phyloP scores from a whole-genome alignment of 768 basidiomycete species.

The Piloderma croceum region DNA sequence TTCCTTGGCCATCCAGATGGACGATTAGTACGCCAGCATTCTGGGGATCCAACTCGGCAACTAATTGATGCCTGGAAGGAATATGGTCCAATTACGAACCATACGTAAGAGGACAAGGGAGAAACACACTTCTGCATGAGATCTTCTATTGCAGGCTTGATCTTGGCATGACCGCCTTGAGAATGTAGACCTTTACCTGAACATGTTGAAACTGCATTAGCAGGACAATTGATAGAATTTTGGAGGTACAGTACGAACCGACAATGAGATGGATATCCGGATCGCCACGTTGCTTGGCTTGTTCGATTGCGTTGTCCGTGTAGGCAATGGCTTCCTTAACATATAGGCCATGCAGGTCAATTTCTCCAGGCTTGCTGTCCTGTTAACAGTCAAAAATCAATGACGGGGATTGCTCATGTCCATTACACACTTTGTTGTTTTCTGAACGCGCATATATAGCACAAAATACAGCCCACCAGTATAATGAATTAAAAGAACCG shows the following conservation, averaged over 20 bases:
- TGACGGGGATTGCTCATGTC: neutral
- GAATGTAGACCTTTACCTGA: slow-evolving; percentile 88
- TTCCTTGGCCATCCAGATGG: slow-evolving; percentile 38
- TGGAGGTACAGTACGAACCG: slow-evolving; percentile 40
- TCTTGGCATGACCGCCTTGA: slow-evolving; percentile 66
- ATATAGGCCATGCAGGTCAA: slow-evolving; percentile 89
- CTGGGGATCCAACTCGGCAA: slow-evolving; percentile 67
- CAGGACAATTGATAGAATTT: neutral
- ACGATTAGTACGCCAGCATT: slow-evolving; percentile 87
- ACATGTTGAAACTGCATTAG: neutral
- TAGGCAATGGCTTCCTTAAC: slow-evolving; percentile 85
- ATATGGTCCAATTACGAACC: slow-evolving; percentile 3
- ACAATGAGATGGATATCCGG: slow-evolving; percentile 75
- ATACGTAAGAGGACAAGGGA: neutral
- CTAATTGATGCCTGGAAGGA: slow-evolving; percentile 57
- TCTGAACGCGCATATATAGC: slow-evolving; percentile 35
- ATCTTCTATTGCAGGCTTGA: slow-evolving; percentile 88
- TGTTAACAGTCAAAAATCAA: slow-evolving; percentile 17
- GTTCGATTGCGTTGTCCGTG: slow-evolving; percentile 64
- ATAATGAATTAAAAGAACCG: no score
- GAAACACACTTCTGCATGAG: slow-evolving; percentile 68
- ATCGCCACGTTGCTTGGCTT: slow-evolving; percentile 60
- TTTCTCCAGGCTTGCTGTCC: slow-evolving; percentile 66
- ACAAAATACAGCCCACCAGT: slow-evolving; percentile 3
- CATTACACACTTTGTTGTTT: slow-evolving; percentile 59